A percentile compares a stretch with the other conserved stretches of the same genome.
These are phyloP conservation scores for Daucus carota DNA, from an alignment of 129 eudicot species.

Conservation along the genomic window DH1_v3.0 NC_030381.2:30735001-30735500, in stretches of 20 bases:
- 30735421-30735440: constrained; percentile 47
- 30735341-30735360: neutral
- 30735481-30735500: constrained; percentile 95
- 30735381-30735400: neutral
- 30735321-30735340: neutral
- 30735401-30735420: neutral
- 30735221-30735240: neutral
- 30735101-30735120: too few relatives aligned
- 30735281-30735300: neutral
- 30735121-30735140: neutral
- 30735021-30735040: neutral
- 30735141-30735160: neutral
- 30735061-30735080: too few relatives aligned
- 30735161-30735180: too few relatives aligned
- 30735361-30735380: neutral
- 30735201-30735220: neutral
- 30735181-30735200: neutral
- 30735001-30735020: neutral
- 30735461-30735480: constrained; percentile 81
- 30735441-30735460: constrained; percentile 56
- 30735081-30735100: too few relatives aligned
- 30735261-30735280: neutral
- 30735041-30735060: neutral
- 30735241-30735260: neutral
- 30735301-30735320: neutral